Evolutionary conservation across 352 stramenopile species (phyloP).

Genomic region (Pythium volutum): DNA sequence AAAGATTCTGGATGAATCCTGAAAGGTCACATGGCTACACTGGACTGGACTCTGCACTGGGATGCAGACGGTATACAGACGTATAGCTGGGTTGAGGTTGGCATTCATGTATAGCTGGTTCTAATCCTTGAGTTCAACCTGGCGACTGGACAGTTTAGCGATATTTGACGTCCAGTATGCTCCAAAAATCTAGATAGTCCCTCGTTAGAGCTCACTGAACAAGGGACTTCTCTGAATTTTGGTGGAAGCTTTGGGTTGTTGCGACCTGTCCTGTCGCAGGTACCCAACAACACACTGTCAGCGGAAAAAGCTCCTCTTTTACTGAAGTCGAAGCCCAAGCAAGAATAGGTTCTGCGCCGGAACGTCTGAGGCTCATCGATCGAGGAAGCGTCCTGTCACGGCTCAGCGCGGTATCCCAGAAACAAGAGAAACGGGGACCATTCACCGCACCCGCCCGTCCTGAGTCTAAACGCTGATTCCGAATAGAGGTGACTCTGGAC

Average conservation of each 20-base stretch:
- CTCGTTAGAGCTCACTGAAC: background rate
- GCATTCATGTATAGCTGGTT: constrained; percentile 5
- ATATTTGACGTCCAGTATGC: too few species aligned
- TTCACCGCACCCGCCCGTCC: background rate
- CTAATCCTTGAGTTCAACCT: too few species aligned
- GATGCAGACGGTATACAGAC: too few species aligned
- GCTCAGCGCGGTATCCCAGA: too few species aligned
- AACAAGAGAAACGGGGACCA: too few species aligned
- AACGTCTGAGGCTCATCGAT: too few species aligned
- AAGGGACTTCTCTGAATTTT: constrained; percentile 7
- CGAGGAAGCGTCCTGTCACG: too few species aligned
- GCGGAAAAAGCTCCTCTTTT: too few species aligned
- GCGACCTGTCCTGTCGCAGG: constrained; percentile 3
- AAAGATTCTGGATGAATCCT: background rate
- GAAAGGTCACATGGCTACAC: constrained; percentile 24
- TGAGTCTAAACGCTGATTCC: background rate
- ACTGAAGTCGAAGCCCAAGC: background rate
- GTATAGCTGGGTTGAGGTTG: background rate
- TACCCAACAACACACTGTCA: too few species aligned
- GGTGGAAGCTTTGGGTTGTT: background rate
- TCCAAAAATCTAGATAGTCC: constrained; percentile 6
- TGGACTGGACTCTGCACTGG: background rate
- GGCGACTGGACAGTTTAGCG: too few species aligned
- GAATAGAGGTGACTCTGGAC: background rate
- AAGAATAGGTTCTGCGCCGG: background rate